These are phyloP conservation scores for Meira miltonrushii DNA, from an alignment of 1,284 basidiomycete genomes.

Conservation along the genomic window DNA sequence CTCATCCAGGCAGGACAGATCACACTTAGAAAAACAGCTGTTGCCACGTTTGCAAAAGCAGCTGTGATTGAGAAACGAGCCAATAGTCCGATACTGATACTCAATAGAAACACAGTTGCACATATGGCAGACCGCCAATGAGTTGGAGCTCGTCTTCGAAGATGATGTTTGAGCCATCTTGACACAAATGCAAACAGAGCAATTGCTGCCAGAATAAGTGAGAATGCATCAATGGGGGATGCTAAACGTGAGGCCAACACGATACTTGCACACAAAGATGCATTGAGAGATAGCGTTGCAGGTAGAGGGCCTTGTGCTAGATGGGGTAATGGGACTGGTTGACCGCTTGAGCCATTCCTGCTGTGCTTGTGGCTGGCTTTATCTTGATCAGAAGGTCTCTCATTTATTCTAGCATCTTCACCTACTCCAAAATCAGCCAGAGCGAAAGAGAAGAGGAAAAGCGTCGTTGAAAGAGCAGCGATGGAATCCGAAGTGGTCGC, in stretches of 20 bases:
- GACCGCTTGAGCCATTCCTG: slow-evolving; percentile 13
- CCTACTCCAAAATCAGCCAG: slow-evolving; percentile 63
- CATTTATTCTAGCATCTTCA: neutral
- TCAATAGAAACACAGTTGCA: neutral
- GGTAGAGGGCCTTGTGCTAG: slow-evolving; percentile 53
- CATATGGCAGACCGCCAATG: neutral
- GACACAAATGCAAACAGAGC: slow-evolving; percentile 34
- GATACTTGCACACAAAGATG: slow-evolving; percentile 85
- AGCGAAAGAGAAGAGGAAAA: slow-evolving; percentile 64
- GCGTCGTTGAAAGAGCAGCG: slow-evolving; percentile 75
- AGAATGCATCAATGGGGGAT: slow-evolving; percentile 80
- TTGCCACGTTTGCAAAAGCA: neutral
- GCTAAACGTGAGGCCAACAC: slow-evolving; percentile 85
- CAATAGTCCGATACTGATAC: neutral
- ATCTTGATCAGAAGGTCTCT: neutral
- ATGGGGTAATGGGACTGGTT: no score
- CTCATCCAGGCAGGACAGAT: slow-evolving; percentile 38
- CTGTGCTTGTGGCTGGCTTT: slow-evolving; percentile 38
- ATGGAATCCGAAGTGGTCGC: slow-evolving; percentile 94
- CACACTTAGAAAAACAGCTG: slow-evolving; percentile 20
- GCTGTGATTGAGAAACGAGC: slow-evolving; percentile 7
- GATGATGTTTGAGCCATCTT: neutral
- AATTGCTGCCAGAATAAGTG: slow-evolving; percentile 74
- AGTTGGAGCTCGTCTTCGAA: neutral
- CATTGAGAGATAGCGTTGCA: slow-evolving; percentile 87